phyloP scores from a whole-genome alignment of 495 filamentous ascomycete species.

The Penicillium angulare region DNA sequence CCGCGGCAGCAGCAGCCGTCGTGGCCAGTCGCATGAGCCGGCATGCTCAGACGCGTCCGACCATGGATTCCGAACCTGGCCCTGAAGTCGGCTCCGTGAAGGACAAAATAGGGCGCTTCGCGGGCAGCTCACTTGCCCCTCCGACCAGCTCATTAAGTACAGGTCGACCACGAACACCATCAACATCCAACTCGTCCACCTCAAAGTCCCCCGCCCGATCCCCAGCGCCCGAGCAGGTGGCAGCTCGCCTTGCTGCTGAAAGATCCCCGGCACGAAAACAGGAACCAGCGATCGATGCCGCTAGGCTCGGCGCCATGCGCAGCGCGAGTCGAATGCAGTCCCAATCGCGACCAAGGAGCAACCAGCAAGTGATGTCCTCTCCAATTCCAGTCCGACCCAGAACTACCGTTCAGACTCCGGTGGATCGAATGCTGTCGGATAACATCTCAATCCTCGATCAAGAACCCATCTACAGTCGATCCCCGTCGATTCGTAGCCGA shows the following conservation, averaged over 20 bases:
- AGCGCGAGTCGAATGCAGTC: conserved; percentile 21
- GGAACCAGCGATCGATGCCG: conserved; percentile 9
- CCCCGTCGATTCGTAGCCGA: conserved; percentile 5
- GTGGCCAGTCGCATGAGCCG: conserved; percentile 19
- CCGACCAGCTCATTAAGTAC: conserved; percentile 3
- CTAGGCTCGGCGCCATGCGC: conserved; percentile 21
- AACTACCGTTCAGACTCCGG: not conserved
- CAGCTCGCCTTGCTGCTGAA: conserved; percentile 37
- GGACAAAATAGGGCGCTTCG: conserved; percentile 41
- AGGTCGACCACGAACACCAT: conserved; percentile 11
- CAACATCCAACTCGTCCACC: conserved; percentile 7
- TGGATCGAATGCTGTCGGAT: conserved; percentile 18
- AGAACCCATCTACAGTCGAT: conserved; percentile 5
- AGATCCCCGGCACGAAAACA: conserved; percentile 22
- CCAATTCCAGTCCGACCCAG: conserved; percentile 16
- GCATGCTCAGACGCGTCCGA: conserved; percentile 15
- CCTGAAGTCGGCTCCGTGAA: conserved; percentile 42
- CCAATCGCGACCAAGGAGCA: conserved; percentile 6
- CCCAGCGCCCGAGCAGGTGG: conserved; percentile 31
- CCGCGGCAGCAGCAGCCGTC: conserved; percentile 15
- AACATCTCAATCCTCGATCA: conserved; percentile 8
- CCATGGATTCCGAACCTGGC: conserved; percentile 22
- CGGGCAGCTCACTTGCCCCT: conserved; percentile 20
- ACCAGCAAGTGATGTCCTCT: conserved; percentile 13
- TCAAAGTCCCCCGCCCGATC: not conserved